A percentile compares a stretch with the other conserved stretches of the same genome.
phyloP scores from a whole-genome alignment of 1,139 yeast species.

The Yamadazyma sp. region DNA sequence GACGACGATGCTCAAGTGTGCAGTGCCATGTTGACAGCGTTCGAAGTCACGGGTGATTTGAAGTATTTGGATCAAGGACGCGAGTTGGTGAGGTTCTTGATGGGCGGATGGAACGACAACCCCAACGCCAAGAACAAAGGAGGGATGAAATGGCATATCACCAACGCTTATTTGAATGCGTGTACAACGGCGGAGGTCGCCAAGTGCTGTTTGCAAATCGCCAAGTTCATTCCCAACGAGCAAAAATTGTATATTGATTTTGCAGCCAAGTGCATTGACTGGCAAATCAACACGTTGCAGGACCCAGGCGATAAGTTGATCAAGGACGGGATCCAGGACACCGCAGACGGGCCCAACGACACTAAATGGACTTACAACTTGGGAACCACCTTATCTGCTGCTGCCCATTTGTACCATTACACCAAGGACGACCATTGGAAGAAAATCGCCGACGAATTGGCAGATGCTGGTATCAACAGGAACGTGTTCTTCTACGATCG shows the following conservation, averaged over 20 bases:
- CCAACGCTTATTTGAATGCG: slow-evolving; percentile 58
- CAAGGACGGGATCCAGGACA: slow-evolving; percentile 60
- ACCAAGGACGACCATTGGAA: slow-evolving; percentile 59
- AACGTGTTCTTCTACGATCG: slow-evolving; percentile 62
- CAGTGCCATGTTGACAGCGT: slow-evolving; percentile 64
- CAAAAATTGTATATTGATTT: slow-evolving; percentile 45
- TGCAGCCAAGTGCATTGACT: slow-evolving; percentile 55
- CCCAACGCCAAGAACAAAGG: slow-evolving; percentile 47
- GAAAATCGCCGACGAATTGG: slow-evolving; percentile 57
- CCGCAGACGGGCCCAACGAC: slow-evolving; percentile 43
- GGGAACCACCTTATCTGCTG: slow-evolving; percentile 63
- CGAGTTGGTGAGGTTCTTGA: slow-evolving; percentile 59
- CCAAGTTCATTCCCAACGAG: slow-evolving; percentile 52
- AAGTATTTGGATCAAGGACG: slow-evolving; percentile 56
- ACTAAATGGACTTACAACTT: slow-evolving; percentile 71
- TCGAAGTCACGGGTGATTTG: slow-evolving; percentile 63
- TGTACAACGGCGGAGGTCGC: slow-evolving; percentile 77
- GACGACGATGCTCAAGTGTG: slow-evolving; percentile 81
- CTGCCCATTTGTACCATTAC: slow-evolving; percentile 49
- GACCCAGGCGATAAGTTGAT: slow-evolving; percentile 59
- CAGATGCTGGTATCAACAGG: slow-evolving; percentile 57
- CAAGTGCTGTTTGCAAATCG: slow-evolving; percentile 59
- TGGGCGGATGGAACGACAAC: slow-evolving; percentile 64
- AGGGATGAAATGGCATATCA: slow-evolving; percentile 68
- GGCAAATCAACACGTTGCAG: slow-evolving; percentile 52